Conservation (phyloP, 2,329 filamentous ascomycete species). For the Neonectria faginata region DNA sequence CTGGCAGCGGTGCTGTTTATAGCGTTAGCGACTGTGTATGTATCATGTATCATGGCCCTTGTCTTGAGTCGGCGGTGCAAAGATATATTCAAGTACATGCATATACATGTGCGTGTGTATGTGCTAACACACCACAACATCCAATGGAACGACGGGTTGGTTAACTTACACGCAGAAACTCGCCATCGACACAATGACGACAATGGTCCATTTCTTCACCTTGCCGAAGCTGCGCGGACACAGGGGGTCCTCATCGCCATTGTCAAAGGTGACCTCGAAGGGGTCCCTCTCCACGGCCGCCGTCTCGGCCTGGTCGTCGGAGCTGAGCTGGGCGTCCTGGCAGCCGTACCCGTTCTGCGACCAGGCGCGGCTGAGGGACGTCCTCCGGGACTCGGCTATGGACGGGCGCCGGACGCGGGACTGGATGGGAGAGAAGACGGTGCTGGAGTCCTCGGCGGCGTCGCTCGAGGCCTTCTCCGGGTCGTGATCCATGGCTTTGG, state of each 20-base stretch:
- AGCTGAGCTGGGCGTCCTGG: constrained; percentile 46
- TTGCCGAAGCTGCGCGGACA: constrained; percentile 77
- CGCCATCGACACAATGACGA: constrained; percentile 77
- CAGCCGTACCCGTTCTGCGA: constrained; percentile 61
- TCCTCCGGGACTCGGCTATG: constrained; percentile 18
- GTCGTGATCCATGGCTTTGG: constrained; percentile 39
- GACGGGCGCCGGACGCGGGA: constrained; percentile 18
- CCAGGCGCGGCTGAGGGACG: constrained; percentile 44
- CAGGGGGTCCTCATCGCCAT: constrained; percentile 75
- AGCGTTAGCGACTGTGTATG: constrained; percentile 5
- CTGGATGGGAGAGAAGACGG: constrained; percentile 34
- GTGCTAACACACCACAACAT: constrained; percentile 8
- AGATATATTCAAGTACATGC: neutral
- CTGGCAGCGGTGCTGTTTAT: constrained; percentile 79
- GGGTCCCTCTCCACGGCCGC: constrained; percentile 53
- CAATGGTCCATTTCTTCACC: constrained; percentile 82
- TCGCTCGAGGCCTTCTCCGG: constrained; percentile 41
- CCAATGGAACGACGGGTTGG: constrained; percentile 4
- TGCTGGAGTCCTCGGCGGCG: constrained; percentile 24
- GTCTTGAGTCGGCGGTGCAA: constrained; percentile 6
- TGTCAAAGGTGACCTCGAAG: constrained; percentile 82
- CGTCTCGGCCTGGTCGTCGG: constrained; percentile 19
- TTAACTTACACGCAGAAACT: constrained; percentile 84
- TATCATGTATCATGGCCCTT: neutral
- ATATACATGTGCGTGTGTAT: neutral